These are phyloP conservation scores for Elsinoe arachidis DNA, from an alignment of 2,329 filamentous ascomycete species.

Conservation along the genomic window DNA sequence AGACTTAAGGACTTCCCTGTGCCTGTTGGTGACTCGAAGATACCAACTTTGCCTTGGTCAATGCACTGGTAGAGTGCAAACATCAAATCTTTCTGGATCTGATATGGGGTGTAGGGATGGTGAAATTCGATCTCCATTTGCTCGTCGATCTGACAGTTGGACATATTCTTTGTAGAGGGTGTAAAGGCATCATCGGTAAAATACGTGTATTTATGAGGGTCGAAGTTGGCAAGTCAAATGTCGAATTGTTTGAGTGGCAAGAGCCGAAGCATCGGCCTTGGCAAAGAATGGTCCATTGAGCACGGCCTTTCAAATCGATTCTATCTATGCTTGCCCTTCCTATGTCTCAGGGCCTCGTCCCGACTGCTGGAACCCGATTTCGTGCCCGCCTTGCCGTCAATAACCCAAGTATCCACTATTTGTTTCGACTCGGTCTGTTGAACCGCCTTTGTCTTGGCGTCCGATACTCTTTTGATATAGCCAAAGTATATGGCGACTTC, in stretches of 20 bases:
- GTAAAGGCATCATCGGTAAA: no score
- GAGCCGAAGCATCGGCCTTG: no score
- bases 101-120: constrained; percentile 80
- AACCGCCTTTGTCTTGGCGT: constrained; percentile 57
- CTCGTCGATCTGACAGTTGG: background rate
- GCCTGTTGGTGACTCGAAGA: constrained; percentile 90
- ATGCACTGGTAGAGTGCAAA: constrained; percentile 69
- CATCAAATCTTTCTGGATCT: constrained; percentile 86
- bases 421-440: constrained; percentile 57
- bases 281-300: no score
- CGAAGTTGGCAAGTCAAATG: no score
- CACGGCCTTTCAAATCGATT: constrained; percentile 12
- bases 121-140: constrained; percentile 54
- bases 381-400: constrained; percentile 24
- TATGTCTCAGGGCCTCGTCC: constrained; percentile 30
- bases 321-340: constrained; percentile 39
- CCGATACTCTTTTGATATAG: constrained; percentile 61
- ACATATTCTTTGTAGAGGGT: background rate
- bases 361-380: background rate
- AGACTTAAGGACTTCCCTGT: constrained; percentile 80
- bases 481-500: constrained; percentile 71
- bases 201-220: no score
- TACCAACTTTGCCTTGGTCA: constrained; percentile 70
- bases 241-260: no score
- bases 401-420: constrained; percentile 63